Base-by-base conservation (phyloP, 306 rosid genomes). In the Gleditsia sinensis region DNA sequence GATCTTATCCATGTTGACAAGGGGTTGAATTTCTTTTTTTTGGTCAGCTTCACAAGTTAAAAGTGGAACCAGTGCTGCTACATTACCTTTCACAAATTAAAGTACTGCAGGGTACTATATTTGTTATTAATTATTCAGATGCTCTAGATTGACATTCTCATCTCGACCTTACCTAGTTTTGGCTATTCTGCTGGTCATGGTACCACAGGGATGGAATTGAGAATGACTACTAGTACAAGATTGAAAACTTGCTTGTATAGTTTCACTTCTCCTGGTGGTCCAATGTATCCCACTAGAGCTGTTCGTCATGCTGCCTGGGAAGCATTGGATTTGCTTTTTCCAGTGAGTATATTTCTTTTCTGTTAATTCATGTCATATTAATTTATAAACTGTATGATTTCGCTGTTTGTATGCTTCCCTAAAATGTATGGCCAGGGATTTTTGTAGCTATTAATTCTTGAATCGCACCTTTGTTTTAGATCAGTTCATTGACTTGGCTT, bases 301-400 rank as follows among this genome's bases (percentile, higher is more conserved):
- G 96, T 95, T 51, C 98, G 99, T 9, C 99, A 95, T 86, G 99
- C 99, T 71, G 99, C 99, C 37, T 92, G 99, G 99, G 96, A 87
- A 70, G 90, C 98, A 37, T 73, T 95, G 43, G 99, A 95, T 89
- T 83, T 86, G 4, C 92, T 95, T 43, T 95, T 90, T 63, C 98
- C 98, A 8, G 99, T 92, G 76, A 84, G 98, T 86, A 32, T 9
- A 58, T 63, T 46, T 33, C 14, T 28, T 36, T 9, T 28, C 39
- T 5, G 7, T 59, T 48, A 33, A 28, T 9, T 54, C 20, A 23
- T 45, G 27, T 37, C 25, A 3, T 7, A n/a, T 21, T n/a, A 61
- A 59, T 59, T 36, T 48, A 62, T 9, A 61, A 53, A 69, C 21
- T 63, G 32, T 20, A 8, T 20, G 58, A 14, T 14, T 61, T 37